These are phyloP conservation scores for Yarrowia sp. DNA, from an alignment of 805 yeast genomes.

Conservation along the genomic window DNA sequence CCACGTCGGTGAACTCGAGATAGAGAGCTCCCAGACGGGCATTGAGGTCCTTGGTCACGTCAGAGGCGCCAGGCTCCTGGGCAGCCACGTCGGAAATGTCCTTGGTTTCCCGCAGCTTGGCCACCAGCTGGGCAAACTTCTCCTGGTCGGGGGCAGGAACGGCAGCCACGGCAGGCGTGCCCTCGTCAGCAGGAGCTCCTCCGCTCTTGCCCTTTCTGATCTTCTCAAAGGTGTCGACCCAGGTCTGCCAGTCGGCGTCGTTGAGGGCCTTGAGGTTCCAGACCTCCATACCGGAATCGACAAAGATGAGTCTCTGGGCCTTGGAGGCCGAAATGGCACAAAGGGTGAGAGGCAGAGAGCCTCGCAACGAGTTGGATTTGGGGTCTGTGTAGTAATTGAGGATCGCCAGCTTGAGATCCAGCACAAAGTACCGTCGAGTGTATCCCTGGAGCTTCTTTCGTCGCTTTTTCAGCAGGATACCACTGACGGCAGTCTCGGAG, in stretches of 20 bases:
- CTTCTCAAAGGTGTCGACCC: conserved; percentile 81
- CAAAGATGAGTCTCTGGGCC: conserved; percentile 68
- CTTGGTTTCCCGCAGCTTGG: conserved; percentile 34
- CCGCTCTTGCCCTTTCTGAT: conserved; percentile 42
- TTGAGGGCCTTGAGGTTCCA: conserved; percentile 83
- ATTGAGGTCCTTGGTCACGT: conserved; percentile 23
- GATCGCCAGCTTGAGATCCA: conserved; percentile 82
- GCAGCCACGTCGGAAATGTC: conserved; percentile 32
- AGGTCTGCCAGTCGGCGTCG: conserved; percentile 70
- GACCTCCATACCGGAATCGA: conserved; percentile 94
- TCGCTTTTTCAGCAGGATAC: conserved; percentile 77
- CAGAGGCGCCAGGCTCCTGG: conserved; percentile 13
- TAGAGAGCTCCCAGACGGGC: conserved; percentile 18
- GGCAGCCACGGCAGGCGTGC: background rate
- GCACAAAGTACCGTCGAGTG: conserved; percentile 80
- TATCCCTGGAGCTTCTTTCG: conserved; percentile 87
- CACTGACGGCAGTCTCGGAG: conserved; percentile 47
- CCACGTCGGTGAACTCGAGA: conserved; percentile 29
- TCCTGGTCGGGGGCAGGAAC: conserved; percentile 13
- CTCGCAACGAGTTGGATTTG: conserved; percentile 76
- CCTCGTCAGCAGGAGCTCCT: conserved; percentile 3
- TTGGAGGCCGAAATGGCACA: conserved; percentile 84
- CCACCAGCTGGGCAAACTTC: conserved; percentile 26
- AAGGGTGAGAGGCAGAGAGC: conserved; percentile 86
- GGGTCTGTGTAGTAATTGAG: conserved; percentile 79